These are phyloP conservation scores for Ballota nigra DNA, from an alignment of 257 asterid species.

Conservation along the genomic window DNA sequence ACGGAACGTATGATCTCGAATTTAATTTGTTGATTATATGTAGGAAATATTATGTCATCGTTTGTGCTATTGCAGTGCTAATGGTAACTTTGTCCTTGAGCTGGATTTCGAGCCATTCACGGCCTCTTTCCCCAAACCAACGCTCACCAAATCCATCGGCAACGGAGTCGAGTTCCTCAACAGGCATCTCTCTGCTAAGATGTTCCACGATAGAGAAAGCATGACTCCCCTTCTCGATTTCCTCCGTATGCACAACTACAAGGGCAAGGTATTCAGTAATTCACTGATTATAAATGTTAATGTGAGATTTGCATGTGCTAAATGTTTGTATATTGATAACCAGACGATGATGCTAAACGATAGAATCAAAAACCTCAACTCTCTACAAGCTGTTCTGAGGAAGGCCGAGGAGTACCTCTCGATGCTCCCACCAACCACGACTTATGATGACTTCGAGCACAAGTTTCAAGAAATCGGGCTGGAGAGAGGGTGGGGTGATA, in stretches of 20 bases:
- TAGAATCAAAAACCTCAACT: conserved; percentile 51
- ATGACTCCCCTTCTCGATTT: conserved; percentile 92
- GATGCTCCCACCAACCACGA: conserved; percentile 56
- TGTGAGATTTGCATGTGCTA: background rate
- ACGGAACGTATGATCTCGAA: conserved; percentile 64
- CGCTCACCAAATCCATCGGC: conserved; percentile 91
- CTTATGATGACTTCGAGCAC: conserved; percentile 57
- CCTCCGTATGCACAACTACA: conserved; percentile 70
- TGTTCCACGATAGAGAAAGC: conserved; percentile 95
- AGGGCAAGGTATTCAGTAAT: conserved; percentile 63
- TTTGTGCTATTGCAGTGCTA: conserved; percentile 48
- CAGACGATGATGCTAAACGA: conserved; percentile 89
- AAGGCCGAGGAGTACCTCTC: conserved; percentile 94
- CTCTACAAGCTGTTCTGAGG: conserved; percentile 72
- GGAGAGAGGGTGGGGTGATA: conserved; percentile 99
- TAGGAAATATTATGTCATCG: background rate
- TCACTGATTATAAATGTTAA: too few species aligned
- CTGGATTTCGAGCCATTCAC: conserved; percentile 95
- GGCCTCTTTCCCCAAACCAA: conserved; percentile 83
- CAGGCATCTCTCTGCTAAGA: conserved; percentile 92
- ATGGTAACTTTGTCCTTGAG: conserved; percentile 86
- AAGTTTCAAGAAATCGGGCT: conserved; percentile 85
- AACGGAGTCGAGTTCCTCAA: conserved; percentile 98
- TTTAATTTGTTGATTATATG: too few species aligned
- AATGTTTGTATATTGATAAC: background rate